Evolutionary conservation across 2,329 filamentous ascomycete genomes (phyloP), one percentile per base, ranked within the genome.

Genomic region (Cercospora brassicicola): DNA sequence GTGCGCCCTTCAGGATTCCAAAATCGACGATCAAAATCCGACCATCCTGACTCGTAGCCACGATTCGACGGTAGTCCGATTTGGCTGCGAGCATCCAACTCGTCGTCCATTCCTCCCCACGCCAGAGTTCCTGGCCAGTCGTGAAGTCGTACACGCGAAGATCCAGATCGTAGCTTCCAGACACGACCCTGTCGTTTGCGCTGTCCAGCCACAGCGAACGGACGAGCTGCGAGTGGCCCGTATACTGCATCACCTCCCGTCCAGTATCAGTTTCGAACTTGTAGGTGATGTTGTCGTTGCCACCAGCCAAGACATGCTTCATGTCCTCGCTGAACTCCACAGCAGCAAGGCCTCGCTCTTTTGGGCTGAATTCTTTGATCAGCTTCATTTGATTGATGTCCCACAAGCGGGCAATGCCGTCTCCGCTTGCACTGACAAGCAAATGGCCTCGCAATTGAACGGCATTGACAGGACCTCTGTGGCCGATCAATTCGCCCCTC

Each of bases 11-110:
- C 62, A 71, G 66, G 18, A 77, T 72, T 18, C 88, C 95, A 82
- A 98, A 99, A 81, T 99, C 95, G 85, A 98, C 90, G 68, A 99
- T 91, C 67, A 98, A 82, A 62, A 96, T 93, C 77, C 96, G 90
- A 36, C 94, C 91, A 76, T 97, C 94, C 80, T 99, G 95, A 60
- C 94, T 95, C 0, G 94, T 96, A 74, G 93, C 95, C 70, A 99
- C 92, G 71, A 99, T 95, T 69, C 95, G 89, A 67, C 94, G 87
- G 80, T 98, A 98, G 78, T 99, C 94, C 71, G 92, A 94, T 85
- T 97, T 97, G 62, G 95, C 95, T 71, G 92, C 94, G 67, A 99
- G 83, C 76, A 99, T 96, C 95, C 95, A 99, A 80, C 93, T 96
- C 10, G 91, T 90, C 67, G 97, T 96, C 93, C 94, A 98, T 73